Evolutionary conservation across 768 basidiomycete genomes (phyloP), one percentile per base, ranked within the genome.

Genomic region (Auricularia sp.): DNA sequence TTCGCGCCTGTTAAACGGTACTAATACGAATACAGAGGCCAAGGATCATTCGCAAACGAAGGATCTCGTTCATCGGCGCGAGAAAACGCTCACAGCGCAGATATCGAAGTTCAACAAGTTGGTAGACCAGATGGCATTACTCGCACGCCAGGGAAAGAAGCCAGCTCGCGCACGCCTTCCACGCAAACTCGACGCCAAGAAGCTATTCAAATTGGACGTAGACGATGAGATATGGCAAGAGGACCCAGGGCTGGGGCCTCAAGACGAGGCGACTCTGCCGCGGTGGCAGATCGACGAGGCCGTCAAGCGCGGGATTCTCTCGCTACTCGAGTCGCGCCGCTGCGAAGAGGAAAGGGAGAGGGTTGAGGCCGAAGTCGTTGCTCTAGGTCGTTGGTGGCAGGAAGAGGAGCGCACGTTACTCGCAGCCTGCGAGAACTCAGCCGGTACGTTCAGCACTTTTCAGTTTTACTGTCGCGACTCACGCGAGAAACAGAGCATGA

Each of bases 201-300:
- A 61, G 16, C 43, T 61, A 3, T 61, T 61, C 61, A 36, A 35
- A n/a, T 23, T 61, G 5, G 61, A 61, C 34, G 61, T 61, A 7
- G 36, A 42, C 61, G 43, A 44, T n/a, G 21, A 36, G 5, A 61
- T 61, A 3, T 61, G 61, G 61, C 36, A 61, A 23, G 61, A 61
- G 23, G 61, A 61, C 34, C 36, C 36, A 3, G 36, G 36, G 3
- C 61, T 61, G 6, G 36, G 36, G 3, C 36, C 43, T 7, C 36
- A 39, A 23, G 61, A 61, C 43, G 61, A 39, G 21, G 61, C 5
- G 10, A 35, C 3, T 39, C 56, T 58, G 12, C 56, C 56, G 7
- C 36, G 61, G 16, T 61, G 61, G 61, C 36, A 44, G 43, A 8
- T 35, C 3, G 43, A 61, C 14, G 14, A 61, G 21, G 36, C 3